These are phyloP conservation scores for Fragaria ananassa DNA, from an alignment of 306 rosid species.

Conservation along the genomic window DNA sequence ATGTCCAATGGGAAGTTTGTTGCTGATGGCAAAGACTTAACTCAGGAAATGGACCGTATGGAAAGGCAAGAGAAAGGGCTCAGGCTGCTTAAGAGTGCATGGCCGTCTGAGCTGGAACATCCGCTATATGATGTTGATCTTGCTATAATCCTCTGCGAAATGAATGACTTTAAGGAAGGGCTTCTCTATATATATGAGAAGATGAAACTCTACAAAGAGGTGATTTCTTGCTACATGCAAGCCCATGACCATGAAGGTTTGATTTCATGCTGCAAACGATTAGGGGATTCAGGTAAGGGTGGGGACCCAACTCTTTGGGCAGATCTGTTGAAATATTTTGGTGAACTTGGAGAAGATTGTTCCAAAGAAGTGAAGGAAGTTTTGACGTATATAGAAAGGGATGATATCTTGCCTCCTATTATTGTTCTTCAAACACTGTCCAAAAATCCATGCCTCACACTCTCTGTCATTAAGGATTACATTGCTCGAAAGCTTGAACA, in stretches of 20 bases:
- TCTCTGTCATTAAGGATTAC: conserved; percentile 90
- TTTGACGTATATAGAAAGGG: conserved; percentile 81
- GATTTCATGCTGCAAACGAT: conserved; percentile 87
- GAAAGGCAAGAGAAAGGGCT: conserved; percentile 78
- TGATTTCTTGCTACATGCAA: conserved; percentile 96
- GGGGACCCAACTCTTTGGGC: conserved; percentile 98
- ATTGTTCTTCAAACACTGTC: conserved; percentile 90
- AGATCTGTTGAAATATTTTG: conserved; percentile 90
- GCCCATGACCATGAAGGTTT: conserved; percentile 88
- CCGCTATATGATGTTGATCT: conserved; percentile 94
- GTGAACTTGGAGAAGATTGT: conserved; percentile 99
- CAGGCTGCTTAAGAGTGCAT: conserved; percentile 61
- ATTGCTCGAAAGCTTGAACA: conserved; percentile 94
- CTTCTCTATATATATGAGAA: conserved; percentile 86
- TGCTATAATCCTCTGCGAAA: conserved; percentile 87
- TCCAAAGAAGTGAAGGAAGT: conserved; percentile 97
- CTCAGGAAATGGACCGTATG: conserved; percentile 39
- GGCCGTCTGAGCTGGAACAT: conserved; percentile 79
- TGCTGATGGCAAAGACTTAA: conserved; percentile 40
- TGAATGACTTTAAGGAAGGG: conserved; percentile 86
- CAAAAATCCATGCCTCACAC: conserved; percentile 83
- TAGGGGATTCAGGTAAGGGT: conserved; percentile 88
- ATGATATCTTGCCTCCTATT: conserved; percentile 94
- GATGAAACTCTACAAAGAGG: conserved; percentile 94
- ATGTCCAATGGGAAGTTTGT: conserved; percentile 48